Conservation (phyloP, 352 stramenopile genomes). For the Phytophthora citrophthora region DNA sequence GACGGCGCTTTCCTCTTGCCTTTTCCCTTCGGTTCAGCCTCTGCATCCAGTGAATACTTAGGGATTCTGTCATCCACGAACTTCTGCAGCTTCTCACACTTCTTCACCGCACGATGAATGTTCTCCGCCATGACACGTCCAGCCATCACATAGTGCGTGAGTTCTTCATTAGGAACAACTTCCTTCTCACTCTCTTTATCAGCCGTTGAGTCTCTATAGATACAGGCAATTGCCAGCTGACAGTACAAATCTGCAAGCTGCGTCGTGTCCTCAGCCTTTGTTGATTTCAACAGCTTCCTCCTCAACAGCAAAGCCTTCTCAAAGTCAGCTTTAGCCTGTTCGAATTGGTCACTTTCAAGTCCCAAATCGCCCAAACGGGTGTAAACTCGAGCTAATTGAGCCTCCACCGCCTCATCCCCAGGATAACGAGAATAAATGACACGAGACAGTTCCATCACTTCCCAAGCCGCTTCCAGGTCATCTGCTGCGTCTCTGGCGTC, state of each 20-base stretch:
- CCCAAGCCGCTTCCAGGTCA: constrained; percentile 86
- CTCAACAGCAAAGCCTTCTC: constrained; percentile 78
- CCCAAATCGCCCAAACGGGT: constrained; percentile 79
- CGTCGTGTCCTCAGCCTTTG: constrained; percentile 77
- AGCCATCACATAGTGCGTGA: constrained; percentile 86
- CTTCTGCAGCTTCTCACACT: constrained; percentile 50
- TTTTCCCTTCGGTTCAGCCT: constrained; percentile 53
- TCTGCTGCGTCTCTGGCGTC: constrained; percentile 61
- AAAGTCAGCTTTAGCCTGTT: constrained; percentile 78
- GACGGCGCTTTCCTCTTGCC: constrained; percentile 66
- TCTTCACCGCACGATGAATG: constrained; percentile 60
- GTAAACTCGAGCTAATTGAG: constrained; percentile 82
- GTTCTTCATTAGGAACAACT: constrained; percentile 46
- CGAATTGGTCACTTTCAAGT: constrained; percentile 85
- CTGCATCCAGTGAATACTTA: constrained; percentile 44
- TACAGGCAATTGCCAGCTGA: constrained; percentile 84
- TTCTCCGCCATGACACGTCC: constrained; percentile 85
- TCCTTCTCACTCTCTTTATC: constrained; percentile 31
- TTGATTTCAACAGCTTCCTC: constrained; percentile 71
- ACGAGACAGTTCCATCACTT: constrained; percentile 86
- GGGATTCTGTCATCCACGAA: constrained; percentile 68
- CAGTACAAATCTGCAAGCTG: constrained; percentile 83
- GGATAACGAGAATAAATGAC: constrained; percentile 83
- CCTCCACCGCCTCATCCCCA: constrained; percentile 72
- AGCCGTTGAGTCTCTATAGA: constrained; percentile 68